phyloP scores from a whole-genome alignment of 805 yeast species.

The Kluyveromyces dobzhanskii region DNA sequence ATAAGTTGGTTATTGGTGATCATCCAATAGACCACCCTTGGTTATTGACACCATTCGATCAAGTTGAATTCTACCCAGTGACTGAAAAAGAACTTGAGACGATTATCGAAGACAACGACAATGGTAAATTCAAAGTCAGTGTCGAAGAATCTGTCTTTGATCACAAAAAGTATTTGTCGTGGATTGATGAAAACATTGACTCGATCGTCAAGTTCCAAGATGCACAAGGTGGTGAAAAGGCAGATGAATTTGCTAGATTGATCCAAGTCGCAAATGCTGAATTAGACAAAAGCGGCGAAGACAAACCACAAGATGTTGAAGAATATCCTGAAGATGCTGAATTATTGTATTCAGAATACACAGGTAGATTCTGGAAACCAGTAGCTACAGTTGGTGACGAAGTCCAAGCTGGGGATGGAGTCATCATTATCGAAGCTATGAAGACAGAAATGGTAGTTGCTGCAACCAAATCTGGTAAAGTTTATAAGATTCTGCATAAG shows the following conservation, averaged over 20 bases:
- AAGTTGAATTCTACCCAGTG: constrained; percentile 90
- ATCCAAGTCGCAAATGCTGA: constrained; percentile 78
- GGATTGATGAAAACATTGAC: constrained; percentile 66
- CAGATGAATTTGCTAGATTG: constrained; percentile 76
- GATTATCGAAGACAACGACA: constrained; percentile 62
- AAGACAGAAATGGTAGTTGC: constrained; percentile 91
- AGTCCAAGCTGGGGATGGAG: constrained; percentile 67
- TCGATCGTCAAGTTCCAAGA: constrained; percentile 64
- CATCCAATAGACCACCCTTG: constrained; percentile 68
- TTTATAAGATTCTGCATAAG: constrained; percentile 59
- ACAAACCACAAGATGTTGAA: constrained; percentile 38
- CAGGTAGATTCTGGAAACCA: constrained; percentile 97
- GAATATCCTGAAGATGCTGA: constrained; percentile 71
- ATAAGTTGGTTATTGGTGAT: constrained; percentile 70
- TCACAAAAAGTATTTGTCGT: constrained; percentile 64
- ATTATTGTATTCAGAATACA: constrained; percentile 83
- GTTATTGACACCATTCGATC: constrained; percentile 88
- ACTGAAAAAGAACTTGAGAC: constrained; percentile 72
- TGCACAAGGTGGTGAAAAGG: constrained; percentile 68
- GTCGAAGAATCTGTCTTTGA: constrained; percentile 74
- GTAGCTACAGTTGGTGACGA: constrained; percentile 69
- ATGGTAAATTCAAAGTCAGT: constrained; percentile 73
- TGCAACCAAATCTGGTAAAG: constrained; percentile 65
- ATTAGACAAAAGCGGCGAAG: constrained; percentile 45
- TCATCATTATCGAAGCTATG: constrained; percentile 94